Conservation (phyloP, 108 stramenopile genomes). For the Nannochloropsis salina region DNA sequence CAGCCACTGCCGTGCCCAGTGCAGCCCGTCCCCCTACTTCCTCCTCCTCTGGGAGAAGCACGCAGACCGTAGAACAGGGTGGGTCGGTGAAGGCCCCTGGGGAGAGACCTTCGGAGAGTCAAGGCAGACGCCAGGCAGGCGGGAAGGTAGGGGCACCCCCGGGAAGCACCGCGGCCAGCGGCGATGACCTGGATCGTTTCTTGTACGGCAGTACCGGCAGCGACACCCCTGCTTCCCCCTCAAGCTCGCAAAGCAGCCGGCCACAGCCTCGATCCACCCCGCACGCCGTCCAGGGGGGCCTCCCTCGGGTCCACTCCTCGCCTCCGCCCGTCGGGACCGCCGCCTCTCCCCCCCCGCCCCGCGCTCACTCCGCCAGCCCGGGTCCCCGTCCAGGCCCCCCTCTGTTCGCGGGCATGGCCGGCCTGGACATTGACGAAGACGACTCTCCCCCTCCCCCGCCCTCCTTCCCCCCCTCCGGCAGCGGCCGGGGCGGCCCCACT, state of each 20-base stretch:
- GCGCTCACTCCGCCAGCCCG: background rate
- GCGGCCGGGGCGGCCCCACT: background rate
- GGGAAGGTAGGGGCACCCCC: too few species aligned
- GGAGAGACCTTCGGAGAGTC: too few species aligned
- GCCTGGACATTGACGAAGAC: background rate
- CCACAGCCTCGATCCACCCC: background rate
- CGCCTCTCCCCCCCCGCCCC: background rate
- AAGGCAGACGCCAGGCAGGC: too few species aligned
- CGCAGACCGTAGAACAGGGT: too few species aligned
- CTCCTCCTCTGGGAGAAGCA: too few species aligned
- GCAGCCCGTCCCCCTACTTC: too few species aligned
- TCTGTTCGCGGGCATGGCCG: background rate
- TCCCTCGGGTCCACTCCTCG: background rate
- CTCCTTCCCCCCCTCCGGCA: background rate
- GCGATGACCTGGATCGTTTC: background rate
- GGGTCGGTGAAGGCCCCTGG: too few species aligned
- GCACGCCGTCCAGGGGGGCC: background rate
- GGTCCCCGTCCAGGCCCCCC: background rate
- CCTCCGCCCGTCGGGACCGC: background rate
- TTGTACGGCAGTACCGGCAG: background rate
- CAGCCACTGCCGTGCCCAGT: too few species aligned
- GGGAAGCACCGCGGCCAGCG: background rate
- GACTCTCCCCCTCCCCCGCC: background rate
- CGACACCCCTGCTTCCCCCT: background rate
- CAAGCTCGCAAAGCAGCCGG: background rate